Evolutionary conservation across 148 eudicot species (phyloP).

Genomic region (Drosera capensis): DNA sequence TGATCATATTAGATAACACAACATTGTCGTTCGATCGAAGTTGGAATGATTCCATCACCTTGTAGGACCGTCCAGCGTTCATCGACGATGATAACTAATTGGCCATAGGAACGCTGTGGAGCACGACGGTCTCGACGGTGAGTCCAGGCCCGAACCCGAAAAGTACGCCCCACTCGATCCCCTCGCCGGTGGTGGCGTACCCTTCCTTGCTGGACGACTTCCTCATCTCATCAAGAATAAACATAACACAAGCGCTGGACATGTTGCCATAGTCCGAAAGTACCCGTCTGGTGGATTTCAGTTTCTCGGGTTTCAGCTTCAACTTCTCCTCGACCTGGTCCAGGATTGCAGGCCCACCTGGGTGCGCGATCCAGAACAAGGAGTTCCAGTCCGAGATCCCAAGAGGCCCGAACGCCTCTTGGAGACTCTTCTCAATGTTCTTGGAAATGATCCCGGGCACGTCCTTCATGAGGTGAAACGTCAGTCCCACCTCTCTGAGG

Average conservation of each 20-base stretch:
- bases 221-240: constrained; percentile 32
- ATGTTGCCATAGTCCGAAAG: constrained; percentile 25
- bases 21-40: no score
- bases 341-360: constrained; percentile 26
- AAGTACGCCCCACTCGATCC: constrained; percentile 26
- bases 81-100: not conserved
- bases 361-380: constrained; percentile 29
- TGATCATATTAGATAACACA: no score
- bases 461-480: constrained; percentile 23
- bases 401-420: constrained; percentile 21
- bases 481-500: constrained; percentile 21
- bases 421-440: constrained; percentile 16
- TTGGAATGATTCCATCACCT: no score
- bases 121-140: constrained; percentile 28
- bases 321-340: constrained; percentile 24
- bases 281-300: constrained; percentile 15
- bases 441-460: constrained; percentile 23
- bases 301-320: constrained; percentile 16
- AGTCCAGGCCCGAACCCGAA: constrained; percentile 34
- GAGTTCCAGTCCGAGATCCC: constrained; percentile 28
- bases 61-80: not conserved
- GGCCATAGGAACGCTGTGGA: constrained; percentile 18
- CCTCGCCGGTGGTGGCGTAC: constrained; percentile 23
- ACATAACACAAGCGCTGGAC: constrained; percentile 30
- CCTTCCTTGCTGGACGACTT: constrained; percentile 21